Evolutionary conservation across 2,329 filamentous ascomycete genomes (phyloP), one percentile per base, ranked within the genome.

Genomic region (Hypoxylon sp.): DNA sequence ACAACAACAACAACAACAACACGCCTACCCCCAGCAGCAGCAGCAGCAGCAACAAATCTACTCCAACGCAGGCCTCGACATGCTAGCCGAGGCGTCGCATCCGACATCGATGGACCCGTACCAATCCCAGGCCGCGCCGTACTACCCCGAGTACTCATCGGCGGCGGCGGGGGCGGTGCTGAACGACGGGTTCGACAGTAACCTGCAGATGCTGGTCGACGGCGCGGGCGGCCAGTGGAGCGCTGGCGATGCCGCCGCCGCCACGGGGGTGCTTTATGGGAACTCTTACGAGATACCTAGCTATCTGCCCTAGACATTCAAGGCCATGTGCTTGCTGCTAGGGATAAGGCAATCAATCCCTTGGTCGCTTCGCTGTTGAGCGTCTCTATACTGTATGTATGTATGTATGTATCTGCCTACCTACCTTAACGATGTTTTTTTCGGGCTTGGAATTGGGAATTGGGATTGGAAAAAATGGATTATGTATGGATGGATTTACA

Each of bases 181-280:
- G 5, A 71, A 71, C 31, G 77, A 79, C 46, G 77, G 77, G 1
- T 80, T 74, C 51, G 73, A 78, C 54, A 68, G 63, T 6, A 77
- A 79, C 61, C 60, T 80, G 41, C 73, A 75, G 52, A 71, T 70
- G 35, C 75, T 75, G 45, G 70, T 77, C 16, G 67, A 75, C 27
- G 76, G 75, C 2, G 31, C 38, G 4, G 63, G 69, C 1, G 63
- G 57, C 3, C 58, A 64, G 5, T 65, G 64, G 57, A 55, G 63
- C 0, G 63, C 64, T 57, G 55, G 63, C 0, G 63, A 64, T 8
- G 53, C 59, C 15, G 53, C 59, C 15, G 63, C 63, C 42, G 53
- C 60, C 8, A 48, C 57, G 2, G 60, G 57, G 19, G 59, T 62
- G 16, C 60, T 68, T 8, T 69, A 65, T 32, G n/a, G n/a, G n/a